A percentile compares a stretch with the other conserved stretches of the same genome.
phyloP scores from a whole-genome alignment of 2,329 filamentous ascomycete species.

The Pseudogymnoascus sp. region DNA sequence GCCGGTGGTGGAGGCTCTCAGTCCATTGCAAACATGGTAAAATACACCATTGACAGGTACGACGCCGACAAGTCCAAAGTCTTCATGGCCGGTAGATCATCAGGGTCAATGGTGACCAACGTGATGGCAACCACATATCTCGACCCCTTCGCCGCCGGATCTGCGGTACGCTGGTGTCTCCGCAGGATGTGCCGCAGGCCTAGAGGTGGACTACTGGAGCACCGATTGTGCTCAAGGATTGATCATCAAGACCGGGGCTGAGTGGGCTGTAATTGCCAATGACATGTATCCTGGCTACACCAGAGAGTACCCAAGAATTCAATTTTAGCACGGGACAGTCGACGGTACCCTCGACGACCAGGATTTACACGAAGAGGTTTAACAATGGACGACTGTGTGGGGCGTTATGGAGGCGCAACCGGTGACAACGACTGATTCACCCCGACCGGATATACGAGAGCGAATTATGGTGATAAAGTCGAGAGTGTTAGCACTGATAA shows the following conservation, averaged over 20 bases:
- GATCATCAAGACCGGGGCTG: slow-evolving; percentile 27
- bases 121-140: slow-evolving; percentile 40
- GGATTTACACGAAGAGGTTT: slow-evolving; percentile 35
- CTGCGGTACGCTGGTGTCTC: slow-evolving; percentile 37
- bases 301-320: slow-evolving; percentile 33
- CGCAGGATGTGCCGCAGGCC: slow-evolving; percentile 33
- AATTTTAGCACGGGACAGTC: slow-evolving; percentile 29
- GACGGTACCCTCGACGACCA: slow-evolving; percentile 32
- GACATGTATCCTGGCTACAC: slow-evolving; percentile 31
- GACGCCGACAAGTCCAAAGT: slow-evolving; percentile 42
- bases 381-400: slow-evolving; percentile 38
- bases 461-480: background rate
- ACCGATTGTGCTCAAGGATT: slow-evolving; percentile 35
- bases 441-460: background rate
- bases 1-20: slow-evolving; percentile 49
- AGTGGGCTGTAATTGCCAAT: slow-evolving; percentile 40
- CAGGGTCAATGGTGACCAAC: slow-evolving; percentile 45
- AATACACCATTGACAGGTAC: slow-evolving; percentile 44
- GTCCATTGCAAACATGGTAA: slow-evolving; percentile 51
- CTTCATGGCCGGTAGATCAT: slow-evolving; percentile 44
- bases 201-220: slow-evolving; percentile 34
- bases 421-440: background rate
- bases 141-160: slow-evolving; percentile 38
- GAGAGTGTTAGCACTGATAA: background rate
- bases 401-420: background rate